Conservation (phyloP, 164 flowering plant species). For the Umbilicus rupestris region DNA sequence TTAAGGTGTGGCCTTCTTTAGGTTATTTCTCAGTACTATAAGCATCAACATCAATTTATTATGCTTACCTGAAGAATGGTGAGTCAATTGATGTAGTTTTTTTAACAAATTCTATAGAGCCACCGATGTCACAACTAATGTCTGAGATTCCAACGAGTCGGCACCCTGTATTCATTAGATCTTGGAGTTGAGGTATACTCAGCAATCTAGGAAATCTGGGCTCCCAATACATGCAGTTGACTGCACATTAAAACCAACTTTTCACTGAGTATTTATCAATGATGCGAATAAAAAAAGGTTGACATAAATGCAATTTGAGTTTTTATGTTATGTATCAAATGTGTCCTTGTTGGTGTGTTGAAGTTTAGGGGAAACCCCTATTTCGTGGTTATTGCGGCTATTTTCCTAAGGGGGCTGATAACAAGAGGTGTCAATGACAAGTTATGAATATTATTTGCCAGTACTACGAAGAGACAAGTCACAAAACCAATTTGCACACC, state of each 20-base stretch:
- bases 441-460: not conserved
- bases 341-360: not conserved
- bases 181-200: slow-evolving; percentile 64
- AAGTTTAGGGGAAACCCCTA: too few relatives aligned
- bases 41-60: not conserved
- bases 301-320: not conserved
- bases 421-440: too few relatives aligned
- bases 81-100: slow-evolving; percentile 74
- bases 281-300: not conserved
- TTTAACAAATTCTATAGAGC: slow-evolving; percentile 89
- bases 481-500: too few relatives aligned
- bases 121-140: slow-evolving; percentile 92
- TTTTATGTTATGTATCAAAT: not conserved
- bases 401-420: too few relatives aligned
- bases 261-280: not conserved
- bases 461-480: not conserved
- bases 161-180: slow-evolving; percentile 46
- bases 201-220: slow-evolving; percentile 79
- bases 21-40: not conserved
- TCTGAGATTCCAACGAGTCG: slow-evolving; percentile 85
- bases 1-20: not conserved
- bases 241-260: slow-evolving; percentile 27
- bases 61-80: slow-evolving; percentile 79
- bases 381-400: too few relatives aligned
- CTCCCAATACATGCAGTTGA: slow-evolving; percentile 99